phyloP scores from a whole-genome alignment of 1,284 basidiomycete species.

The Bjerkandera adusta region DNA sequence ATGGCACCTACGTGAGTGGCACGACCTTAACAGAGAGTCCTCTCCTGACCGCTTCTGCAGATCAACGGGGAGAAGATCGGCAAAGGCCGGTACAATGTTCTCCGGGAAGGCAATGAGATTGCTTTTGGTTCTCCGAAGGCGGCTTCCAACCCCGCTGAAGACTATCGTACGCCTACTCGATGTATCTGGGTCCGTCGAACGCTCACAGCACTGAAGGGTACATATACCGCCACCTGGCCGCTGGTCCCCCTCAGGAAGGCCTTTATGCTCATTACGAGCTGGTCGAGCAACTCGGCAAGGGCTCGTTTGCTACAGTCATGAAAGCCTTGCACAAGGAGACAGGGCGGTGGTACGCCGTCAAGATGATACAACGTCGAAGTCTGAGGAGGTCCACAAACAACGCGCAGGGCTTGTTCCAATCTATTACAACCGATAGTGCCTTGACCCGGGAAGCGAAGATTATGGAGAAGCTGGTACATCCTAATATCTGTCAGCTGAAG shows the following conservation, averaged over 20 bases:
- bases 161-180: constrained; percentile 46
- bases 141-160: constrained; percentile 48
- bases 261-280: constrained; percentile 67
- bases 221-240: constrained; percentile 53
- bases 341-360: constrained; percentile 70
- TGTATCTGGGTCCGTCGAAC: neutral
- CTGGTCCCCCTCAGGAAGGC: constrained; percentile 44
- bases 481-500: constrained; percentile 79
- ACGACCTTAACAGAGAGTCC: constrained; percentile 3
- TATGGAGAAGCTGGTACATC: constrained; percentile 71
- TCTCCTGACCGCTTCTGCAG: constrained; percentile 34
- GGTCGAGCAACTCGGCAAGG: constrained; percentile 68
- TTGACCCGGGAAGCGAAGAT: constrained; percentile 66
- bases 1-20: constrained; percentile 81
- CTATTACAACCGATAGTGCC: constrained; percentile 15
- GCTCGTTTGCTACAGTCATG: constrained; percentile 79
- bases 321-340: constrained; percentile 61
- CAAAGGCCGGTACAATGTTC: constrained; percentile 51
- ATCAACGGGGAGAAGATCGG: constrained; percentile 71
- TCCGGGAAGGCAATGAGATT: constrained; percentile 81
- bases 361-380: constrained; percentile 63
- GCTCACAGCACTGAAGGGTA: constrained; percentile 34
- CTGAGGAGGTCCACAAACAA: constrained; percentile 25
- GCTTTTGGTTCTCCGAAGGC: constrained; percentile 65
- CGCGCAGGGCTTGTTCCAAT: constrained; percentile 30